A percentile compares a stretch with the other conserved stretches of the same genome.
These are phyloP conservation scores for Elsinoe fawcettii DNA, from an alignment of 2,329 filamentous ascomycete genomes.

Conservation along the genomic window DNA sequence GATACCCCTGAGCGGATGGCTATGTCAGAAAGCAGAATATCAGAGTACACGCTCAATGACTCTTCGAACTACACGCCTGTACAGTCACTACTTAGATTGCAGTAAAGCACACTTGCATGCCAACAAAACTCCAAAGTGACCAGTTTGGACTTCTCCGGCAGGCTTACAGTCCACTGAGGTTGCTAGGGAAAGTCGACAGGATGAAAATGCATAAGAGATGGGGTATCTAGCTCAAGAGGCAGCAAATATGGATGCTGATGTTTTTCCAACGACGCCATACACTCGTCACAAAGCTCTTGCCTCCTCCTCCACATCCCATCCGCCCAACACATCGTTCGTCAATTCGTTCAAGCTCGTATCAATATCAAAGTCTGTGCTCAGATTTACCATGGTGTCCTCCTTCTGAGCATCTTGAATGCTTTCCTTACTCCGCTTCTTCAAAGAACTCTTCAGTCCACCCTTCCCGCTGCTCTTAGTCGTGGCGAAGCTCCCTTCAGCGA, in stretches of 20 bases:
- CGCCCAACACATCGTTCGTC: constrained; percentile 1
- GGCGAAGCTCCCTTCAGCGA: neutral
- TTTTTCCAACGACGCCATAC: neutral
- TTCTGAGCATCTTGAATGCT: constrained; percentile 12
- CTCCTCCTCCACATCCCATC: constrained; percentile 12
- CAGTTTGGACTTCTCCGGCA: no score
- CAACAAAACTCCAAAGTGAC: no score
- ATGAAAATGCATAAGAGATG: neutral
- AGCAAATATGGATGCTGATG: neutral
- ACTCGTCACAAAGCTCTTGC: neutral
- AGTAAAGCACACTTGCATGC: no score
- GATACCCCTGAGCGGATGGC: neutral
- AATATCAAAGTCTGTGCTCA: neutral
- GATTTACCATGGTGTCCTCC: neutral
- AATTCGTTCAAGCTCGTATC: constrained; percentile 2
- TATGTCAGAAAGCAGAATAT: neutral
- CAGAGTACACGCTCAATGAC: no score
- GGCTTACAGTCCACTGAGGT: neutral
- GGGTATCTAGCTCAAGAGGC: neutral
- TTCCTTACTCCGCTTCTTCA: neutral
- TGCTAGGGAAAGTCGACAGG: neutral
- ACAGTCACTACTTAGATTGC: no score
- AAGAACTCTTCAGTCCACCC: constrained; percentile 3
- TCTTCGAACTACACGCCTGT: no score
- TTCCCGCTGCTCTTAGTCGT: neutral